These are phyloP conservation scores for Kodamaea neixiangensis DNA, from an alignment of 805 yeast genomes.

Conservation along the genomic window DNA sequence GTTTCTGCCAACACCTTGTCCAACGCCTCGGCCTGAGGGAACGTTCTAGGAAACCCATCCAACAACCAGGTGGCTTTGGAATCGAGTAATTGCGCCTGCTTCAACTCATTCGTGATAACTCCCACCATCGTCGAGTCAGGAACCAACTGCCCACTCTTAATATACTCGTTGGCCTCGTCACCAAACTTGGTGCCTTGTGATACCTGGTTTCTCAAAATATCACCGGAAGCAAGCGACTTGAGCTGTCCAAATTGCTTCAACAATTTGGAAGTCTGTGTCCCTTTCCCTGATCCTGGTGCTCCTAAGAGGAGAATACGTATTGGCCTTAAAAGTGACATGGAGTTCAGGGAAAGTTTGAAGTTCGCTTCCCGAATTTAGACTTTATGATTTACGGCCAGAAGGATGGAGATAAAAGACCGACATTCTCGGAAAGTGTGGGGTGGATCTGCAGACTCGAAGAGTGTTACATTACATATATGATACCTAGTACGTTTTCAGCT, in stretches of 20 bases:
- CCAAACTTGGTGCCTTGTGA: constrained; percentile 56
- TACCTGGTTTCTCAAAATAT: constrained; percentile 71
- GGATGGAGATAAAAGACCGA: background rate
- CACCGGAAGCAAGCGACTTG: constrained; percentile 78
- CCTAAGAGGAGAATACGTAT: constrained; percentile 75
- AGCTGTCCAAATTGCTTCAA: constrained; percentile 49
- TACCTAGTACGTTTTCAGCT: too few relatives aligned
- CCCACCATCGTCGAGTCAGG: constrained; percentile 72
- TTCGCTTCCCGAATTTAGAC: background rate
- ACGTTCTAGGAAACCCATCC: constrained; percentile 92
- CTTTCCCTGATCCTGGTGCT: constrained; percentile 96
- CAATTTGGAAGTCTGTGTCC: constrained; percentile 77
- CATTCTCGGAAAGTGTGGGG: too few relatives aligned
- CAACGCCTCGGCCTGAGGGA: constrained; percentile 65
- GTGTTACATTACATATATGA: too few relatives aligned
- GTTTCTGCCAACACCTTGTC: constrained; percentile 42
- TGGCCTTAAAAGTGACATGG: constrained; percentile 33
- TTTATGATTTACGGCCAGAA: background rate
- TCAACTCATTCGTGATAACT: constrained; percentile 55
- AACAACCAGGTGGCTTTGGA: constrained; percentile 62
- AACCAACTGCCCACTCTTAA: constrained; percentile 64
- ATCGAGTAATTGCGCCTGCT: constrained; percentile 43
- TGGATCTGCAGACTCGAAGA: too few relatives aligned
- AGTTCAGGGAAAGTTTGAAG: background rate
- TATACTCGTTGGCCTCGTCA: constrained; percentile 52